Conservation (phyloP, 2,329 filamentous ascomycete genomes). For the Ophiocordyceps sinensis region DNA sequence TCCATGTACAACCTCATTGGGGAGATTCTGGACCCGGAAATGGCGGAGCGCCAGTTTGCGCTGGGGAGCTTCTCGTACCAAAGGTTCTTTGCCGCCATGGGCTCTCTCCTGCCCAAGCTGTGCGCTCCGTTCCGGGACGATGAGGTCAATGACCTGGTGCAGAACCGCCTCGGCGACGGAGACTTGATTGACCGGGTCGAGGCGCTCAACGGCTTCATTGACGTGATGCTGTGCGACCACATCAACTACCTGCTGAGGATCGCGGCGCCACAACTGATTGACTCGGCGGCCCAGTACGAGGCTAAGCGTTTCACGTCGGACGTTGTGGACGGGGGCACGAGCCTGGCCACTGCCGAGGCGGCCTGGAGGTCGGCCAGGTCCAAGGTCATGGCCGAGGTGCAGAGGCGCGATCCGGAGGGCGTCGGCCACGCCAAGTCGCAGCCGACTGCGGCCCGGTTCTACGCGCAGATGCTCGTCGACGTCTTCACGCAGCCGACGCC, state of each 20-base stretch:
- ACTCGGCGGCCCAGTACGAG: constrained; percentile 60
- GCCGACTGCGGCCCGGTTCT: constrained; percentile 55
- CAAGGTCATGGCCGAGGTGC: constrained; percentile 51
- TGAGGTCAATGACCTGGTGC: constrained; percentile 53
- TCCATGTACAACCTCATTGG: constrained; percentile 62
- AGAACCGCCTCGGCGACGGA: constrained; percentile 43
- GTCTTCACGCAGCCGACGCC: constrained; percentile 54
- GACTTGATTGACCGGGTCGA: constrained; percentile 64
- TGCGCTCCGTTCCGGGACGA: constrained; percentile 71
- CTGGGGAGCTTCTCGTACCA: constrained; percentile 67
- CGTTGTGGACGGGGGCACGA: constrained; percentile 38
- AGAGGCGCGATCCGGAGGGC: constrained; percentile 54
- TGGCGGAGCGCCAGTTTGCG: constrained; percentile 53
- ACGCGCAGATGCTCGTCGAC: constrained; percentile 62
- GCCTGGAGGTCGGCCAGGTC: constrained; percentile 52
- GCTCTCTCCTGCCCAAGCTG: constrained; percentile 59
- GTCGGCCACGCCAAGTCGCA: constrained; percentile 47
- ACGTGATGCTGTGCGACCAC: constrained; percentile 66
- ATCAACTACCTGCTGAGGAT: constrained; percentile 67
- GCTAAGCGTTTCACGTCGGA: constrained; percentile 56
- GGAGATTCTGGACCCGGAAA: constrained; percentile 59
- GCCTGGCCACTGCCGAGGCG: constrained; percentile 43
- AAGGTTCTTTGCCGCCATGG: constrained; percentile 66
- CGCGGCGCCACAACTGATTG: constrained; percentile 55
- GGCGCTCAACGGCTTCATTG: constrained; percentile 60